Base-by-base conservation (phyloP, 1,284 basidiomycete genomes). In the Apiotrichum siamense region DNA sequence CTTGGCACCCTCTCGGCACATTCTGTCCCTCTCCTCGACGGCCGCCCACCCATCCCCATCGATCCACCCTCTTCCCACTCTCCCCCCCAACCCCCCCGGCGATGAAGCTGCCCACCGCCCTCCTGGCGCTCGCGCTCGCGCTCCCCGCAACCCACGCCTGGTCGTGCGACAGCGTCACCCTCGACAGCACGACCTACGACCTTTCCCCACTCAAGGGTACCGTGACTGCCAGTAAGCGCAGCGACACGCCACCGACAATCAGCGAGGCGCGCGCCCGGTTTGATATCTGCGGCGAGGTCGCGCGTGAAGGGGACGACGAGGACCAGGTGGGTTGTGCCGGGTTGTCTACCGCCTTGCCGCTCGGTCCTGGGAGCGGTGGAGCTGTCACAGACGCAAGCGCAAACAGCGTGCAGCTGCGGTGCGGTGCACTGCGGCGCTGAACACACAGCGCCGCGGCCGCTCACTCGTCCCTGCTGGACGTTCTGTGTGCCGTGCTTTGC, bases 241-340 rank as follows among this genome's bases (percentile, higher is more conserved):
- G 62, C 23, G 54, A 60, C 4, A 72, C 72, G 15, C 72, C 70
- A 25, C 73, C 73, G 9, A 70, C 71, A 4, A 68, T 55, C 20
- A 64, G 46, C 29, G 64, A 67, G 47, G 71, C 66, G 17, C 63
- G 55, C 24, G 62, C 69, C 1, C 40, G 31, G 20, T 49, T 75
- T 51, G 60, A 66, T 25, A 33, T 75, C 18, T 75, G 73, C 46
- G 55, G 54, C 4, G 55, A 57, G 48, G 32, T 60, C 11, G 50
- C 45, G 4, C 33, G 50, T 18, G 67, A 70, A 32, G 65, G 67
- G 21, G 60, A 59, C 11, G 69, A 70, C 33, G 66, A 69, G 49
- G 72, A 73, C 58, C 67, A 74, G 62, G 71, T 70, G 54, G 39
- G 67, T 62, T n/a, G n/a, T n/a, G n/a, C n/a, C n/a, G n/a, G n/a